Base-by-base conservation (phyloP, 2,329 filamentous ascomycete genomes). In the Alternaria ethzedia region DNA sequence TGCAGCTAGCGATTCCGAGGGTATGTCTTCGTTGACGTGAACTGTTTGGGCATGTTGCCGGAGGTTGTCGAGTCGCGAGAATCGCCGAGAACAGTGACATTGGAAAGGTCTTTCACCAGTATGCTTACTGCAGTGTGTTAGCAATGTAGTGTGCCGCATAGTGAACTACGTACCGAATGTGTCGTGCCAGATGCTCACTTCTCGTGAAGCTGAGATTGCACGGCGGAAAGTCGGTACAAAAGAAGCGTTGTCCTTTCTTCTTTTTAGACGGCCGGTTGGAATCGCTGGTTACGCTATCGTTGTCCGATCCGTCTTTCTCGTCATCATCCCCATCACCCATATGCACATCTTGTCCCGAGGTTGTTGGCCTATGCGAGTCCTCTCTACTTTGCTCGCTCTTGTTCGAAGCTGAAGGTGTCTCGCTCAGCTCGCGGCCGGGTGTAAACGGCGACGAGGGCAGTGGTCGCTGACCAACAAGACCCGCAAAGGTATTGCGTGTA, bases 11-110 rank as follows among this genome's bases (percentile, higher is more conserved):
- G 96, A 98, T 78, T 97, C 94, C 44, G 90, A 89, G 4, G 96
- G 96, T 32, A 99, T 99, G 61, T 97, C 94, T 79, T 98, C 96
- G 78, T 98, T 97, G 61, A 97, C 92, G 78, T 99, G 96, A 1
- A 99, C 96, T 0, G 96, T 98, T 80, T 97, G 94, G 47, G 96
- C 96, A 84, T 99, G 96, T 78, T 99, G 96, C 63, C 96, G 89
- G 55, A 99, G 84, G 76, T 99, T 99, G 80, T 99, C 95, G 49
- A 98, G 87, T 52, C 95, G 89, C 10, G 96, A 98, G 79, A 99
- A 99, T 59, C 94, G 89, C 54, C 96, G 89, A 3, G 91, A 93
- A 80, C 96, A 99, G 80, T 98, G 96, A 71, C 96, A 99, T 80
- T 96, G 92, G 74, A 98, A 99, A 0, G 96, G 96, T 26, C 96